Conservation (phyloP, 345 rosid species). For the Sonneratia alba region DNA sequence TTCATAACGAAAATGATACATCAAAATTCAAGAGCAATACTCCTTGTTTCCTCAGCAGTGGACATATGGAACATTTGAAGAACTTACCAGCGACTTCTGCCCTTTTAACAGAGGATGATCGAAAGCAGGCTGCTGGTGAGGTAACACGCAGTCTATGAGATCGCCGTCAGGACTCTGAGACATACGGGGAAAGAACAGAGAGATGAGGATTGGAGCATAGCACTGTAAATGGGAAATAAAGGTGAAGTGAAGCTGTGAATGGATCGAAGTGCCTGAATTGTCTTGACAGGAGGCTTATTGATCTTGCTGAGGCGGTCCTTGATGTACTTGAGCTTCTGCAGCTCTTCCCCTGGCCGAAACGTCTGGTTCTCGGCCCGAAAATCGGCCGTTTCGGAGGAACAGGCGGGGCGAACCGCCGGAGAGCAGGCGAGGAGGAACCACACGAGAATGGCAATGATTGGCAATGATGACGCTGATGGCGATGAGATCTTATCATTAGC, state of each 20-base stretch:
- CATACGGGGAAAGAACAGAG: neutral
- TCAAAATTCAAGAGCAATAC: too few relatives aligned
- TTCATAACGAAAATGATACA: neutral
- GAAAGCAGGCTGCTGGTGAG: constrained; percentile 83
- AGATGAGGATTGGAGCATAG: neutral
- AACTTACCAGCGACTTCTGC: constrained; percentile 56
- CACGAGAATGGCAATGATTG: constrained; percentile 28
- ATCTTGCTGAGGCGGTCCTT: constrained; percentile 55
- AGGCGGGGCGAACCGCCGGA: constrained; percentile 35
- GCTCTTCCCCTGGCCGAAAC: constrained; percentile 59
- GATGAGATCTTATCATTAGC: neutral
- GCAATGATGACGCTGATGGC: constrained; percentile 4
- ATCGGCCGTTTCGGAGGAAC: constrained; percentile 25
- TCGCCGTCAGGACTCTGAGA: constrained; percentile 94
- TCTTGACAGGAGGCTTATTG: constrained; percentile 79
- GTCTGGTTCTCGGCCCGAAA: constrained; percentile 43
- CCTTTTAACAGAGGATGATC: constrained; percentile 80
- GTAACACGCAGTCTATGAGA: constrained; percentile 61
- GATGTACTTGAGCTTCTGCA: constrained; percentile 42
- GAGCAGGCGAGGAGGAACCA: constrained; percentile 39
- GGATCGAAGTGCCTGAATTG: constrained; percentile 56
- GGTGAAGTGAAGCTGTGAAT: constrained; percentile 6
- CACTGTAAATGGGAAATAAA: constrained; percentile 8
- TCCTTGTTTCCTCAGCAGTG: neutral
- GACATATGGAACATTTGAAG: neutral